Evolutionary conservation across 2,329 filamentous ascomycete species (phyloP), one percentile per base, ranked within the genome.

Genomic region (Furcasterigmium sp.): DNA sequence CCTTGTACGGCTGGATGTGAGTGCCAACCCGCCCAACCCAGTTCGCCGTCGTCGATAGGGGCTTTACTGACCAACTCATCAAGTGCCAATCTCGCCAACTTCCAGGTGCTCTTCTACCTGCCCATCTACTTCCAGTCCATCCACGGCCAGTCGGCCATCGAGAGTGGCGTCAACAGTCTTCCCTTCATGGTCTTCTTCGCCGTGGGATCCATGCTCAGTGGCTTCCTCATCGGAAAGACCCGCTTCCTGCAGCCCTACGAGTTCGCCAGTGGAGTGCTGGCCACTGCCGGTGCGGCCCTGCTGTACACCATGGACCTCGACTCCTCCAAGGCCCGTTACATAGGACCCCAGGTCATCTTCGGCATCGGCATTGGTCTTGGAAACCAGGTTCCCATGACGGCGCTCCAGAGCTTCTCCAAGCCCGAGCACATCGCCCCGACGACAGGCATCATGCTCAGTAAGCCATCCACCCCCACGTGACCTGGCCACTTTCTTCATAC

Each of bases 251-350:
- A 7, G 23, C 23, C 23, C 23, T 26, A 26, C 11, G 7, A 7
- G 7, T 11, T 7, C 11, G 23, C 23, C 23, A 7, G 7, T 7
- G 23, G 23, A 7, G 23, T 26, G 49, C 45, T 50, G 32, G 51
- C 32, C 44, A 40, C 55, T 10, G 43, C 59, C 18, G 58, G 57
- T 6, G 46, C 54, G 2, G 65, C 63, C 2, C 56, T 68, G 4
- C 44, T 68, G 9, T 64, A 59, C 20, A 67, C 61, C 0, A 50
- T 67, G 3, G 45, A 50, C 21, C 48, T 56, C 10, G 41, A 56
- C 37, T 61, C 63, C 14, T 41, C 48, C 2, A 52, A 57, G 2
- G 43, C 45, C 4, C 51, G 59, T 6, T 57, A 53, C 51, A 54
- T 55, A 17, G 55, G 55, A n/a, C 56, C 52, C 18, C 54, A 56